Base-by-base conservation (phyloP, 495 filamentous ascomycete genomes). In the Podospora pseudocomata region DNA sequence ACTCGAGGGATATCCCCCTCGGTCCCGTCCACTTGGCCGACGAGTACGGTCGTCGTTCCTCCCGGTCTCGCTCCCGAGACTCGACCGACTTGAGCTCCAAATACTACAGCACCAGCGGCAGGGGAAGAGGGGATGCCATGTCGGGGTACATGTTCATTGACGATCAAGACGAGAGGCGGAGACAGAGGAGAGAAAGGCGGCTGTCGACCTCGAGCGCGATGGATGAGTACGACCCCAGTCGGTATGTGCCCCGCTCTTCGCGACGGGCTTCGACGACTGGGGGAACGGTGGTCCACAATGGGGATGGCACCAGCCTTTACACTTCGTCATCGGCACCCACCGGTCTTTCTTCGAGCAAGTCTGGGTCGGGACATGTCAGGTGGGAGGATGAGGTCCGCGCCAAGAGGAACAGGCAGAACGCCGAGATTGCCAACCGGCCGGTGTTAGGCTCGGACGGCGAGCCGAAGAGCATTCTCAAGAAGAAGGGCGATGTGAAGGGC, bases 381-480 rank as follows among this genome's bases (percentile, higher is more conserved):
- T 77, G 74, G 64, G 78, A 79, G 39, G 75, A 76, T 49, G 68
- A 80, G 64, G 68, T 76, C 61, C 69, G 74, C 5, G 68, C 30
- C 16, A 68, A 72, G 71, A 67, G 71, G 13, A 68, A 68, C 56
- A 59, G 70, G 20, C 75, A 77, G 16, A 77, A 80, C 56, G 74
- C 77, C 28, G 74, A 77, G 72, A 83, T 83, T 64, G 74, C 78
- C 54, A 76, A 64, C 60, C 74, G 63, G 54, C 70, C 66, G 15
- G 60, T 15, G 18, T 2, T 62, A 20, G 28, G 60, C 4, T 13
- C 23, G 61, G 60, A 66, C 53, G 27, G 67, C 65, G 2, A 60
- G 27, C 58, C 73, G 39, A 79, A 79, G 71, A 66, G 74, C 20
- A 79, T 79, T 60, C 71, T 79, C 18, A 79, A 79, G 74, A 69